A percentile compares a stretch with the other conserved stretches of the same genome.
These are phyloP conservation scores for Colletotrichum cereale DNA, from an alignment of 2,329 filamentous ascomycete genomes.

Conservation along the genomic window DNA sequence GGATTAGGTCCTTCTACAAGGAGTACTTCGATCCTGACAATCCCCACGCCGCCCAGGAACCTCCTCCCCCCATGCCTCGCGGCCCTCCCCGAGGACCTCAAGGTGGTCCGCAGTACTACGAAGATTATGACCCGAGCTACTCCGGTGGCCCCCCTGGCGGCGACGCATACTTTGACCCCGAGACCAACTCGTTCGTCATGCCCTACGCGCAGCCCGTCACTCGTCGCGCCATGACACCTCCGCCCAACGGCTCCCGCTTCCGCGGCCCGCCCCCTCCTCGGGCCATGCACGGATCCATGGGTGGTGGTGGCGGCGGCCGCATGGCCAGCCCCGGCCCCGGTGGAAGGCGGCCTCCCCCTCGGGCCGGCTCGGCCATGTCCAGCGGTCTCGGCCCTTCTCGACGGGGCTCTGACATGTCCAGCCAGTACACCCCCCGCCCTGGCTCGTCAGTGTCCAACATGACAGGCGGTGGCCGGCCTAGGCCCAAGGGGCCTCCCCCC, in stretches of 20 bases:
- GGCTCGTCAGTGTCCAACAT: slow-evolving; percentile 73
- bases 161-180: slow-evolving; percentile 76
- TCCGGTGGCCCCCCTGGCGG: slow-evolving; percentile 55
- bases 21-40: slow-evolving; percentile 91
- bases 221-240: slow-evolving; percentile 95
- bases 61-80: slow-evolving; percentile 25
- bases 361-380: slow-evolving; percentile 58
- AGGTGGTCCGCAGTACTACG: slow-evolving; percentile 68
- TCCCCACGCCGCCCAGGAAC: slow-evolving; percentile 58
- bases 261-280: slow-evolving; percentile 56
- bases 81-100: slow-evolving; percentile 30
- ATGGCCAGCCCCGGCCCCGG: slow-evolving; percentile 60
- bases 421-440: slow-evolving; percentile 64
- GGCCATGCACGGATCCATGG: slow-evolving; percentile 61
- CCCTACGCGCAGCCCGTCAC: slow-evolving; percentile 87
- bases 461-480: slow-evolving; percentile 51
- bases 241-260: slow-evolving; percentile 70
- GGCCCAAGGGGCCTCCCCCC: slow-evolving; percentile 75
- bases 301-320: slow-evolving; percentile 47
- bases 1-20: slow-evolving; percentile 99
- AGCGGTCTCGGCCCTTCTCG: slow-evolving; percentile 48
- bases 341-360: slow-evolving; percentile 57
- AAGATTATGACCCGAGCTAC: slow-evolving; percentile 81
- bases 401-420: slow-evolving; percentile 50
- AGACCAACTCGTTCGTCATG: slow-evolving; percentile 79